A percentile compares a stretch with the other conserved stretches of the same genome.
Evolutionary conservation across 2,329 filamentous ascomycete genomes (phyloP).

Genomic region (Alternaria viburni): DNA sequence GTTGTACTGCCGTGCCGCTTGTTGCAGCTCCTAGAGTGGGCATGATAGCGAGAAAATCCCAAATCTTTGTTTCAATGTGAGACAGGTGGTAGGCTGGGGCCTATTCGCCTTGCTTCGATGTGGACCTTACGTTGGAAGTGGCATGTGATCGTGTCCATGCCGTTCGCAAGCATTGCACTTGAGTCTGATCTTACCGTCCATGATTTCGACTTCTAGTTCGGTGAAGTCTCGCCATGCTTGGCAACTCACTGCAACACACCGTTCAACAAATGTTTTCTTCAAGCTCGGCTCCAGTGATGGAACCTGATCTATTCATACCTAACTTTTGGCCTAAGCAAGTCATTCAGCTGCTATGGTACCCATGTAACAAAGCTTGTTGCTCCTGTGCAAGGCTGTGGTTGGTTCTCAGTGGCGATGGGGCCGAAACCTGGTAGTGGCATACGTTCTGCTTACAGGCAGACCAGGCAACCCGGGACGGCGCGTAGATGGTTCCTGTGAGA

Average conservation of each 20-base stretch:
- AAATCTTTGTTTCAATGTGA: neutral
- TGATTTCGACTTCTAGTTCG: neutral
- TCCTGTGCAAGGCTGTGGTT: constrained; percentile 1
- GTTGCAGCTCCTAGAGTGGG: neutral
- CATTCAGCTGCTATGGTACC: constrained; percentile 12
- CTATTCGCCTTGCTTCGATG: no score
- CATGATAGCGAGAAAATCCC: neutral
- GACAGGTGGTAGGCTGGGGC: neutral
- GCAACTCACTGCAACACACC: neutral
- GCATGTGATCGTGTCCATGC: neutral
- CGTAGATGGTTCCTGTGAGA: constrained; percentile 1
- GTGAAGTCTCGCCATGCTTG: neutral
- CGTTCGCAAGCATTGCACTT: neutral
- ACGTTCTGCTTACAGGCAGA: constrained; percentile 1
- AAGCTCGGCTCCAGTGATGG: neutral
- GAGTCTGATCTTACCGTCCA: neutral
- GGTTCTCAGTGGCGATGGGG: neutral
- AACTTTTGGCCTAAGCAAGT: neutral
- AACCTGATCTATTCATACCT: neutral
- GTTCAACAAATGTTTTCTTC: neutral
- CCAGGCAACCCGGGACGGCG: constrained; percentile 3
- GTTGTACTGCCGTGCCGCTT: neutral
- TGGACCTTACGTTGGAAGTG: neutral
- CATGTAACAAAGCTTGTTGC: constrained; percentile 9
- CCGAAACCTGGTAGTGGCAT: neutral